These are phyloP conservation scores for Murraya koenigii DNA, from an alignment of 345 rosid species.

Conservation along the genomic window DNA sequence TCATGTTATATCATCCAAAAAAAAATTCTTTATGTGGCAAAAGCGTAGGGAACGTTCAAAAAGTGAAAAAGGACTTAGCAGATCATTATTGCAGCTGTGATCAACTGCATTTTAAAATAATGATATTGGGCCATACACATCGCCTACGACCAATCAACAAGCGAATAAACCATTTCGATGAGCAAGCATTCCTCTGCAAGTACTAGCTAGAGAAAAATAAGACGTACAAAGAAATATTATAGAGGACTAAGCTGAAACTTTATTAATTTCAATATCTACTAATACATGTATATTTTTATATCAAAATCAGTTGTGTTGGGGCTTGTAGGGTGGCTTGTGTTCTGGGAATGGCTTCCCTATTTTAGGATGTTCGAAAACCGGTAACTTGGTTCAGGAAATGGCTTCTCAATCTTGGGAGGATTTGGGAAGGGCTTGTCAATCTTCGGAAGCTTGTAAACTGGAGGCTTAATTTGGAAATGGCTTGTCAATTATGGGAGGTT, in stretches of 20 bases:
- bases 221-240: too few species aligned
- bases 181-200: background rate
- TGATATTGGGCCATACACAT: background rate
- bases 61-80: too few species aligned
- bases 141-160: background rate
- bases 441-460: slow-evolving; percentile 8
- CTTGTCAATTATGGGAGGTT: slow-evolving; percentile 1
- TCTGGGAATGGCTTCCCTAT: background rate
- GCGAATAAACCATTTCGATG: background rate
- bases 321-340: background rate
- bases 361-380: background rate
- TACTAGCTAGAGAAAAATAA: background rate
- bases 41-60: background rate
- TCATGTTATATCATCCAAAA: too few species aligned
- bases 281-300: background rate
- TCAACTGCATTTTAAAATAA: background rate
- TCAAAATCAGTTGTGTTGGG: background rate
- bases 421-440: background rate
- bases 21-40: background rate
- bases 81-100: background rate
- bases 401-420: slow-evolving; percentile 9
- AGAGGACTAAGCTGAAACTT: too few species aligned
- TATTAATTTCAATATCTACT: background rate
- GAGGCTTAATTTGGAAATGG: slow-evolving; percentile 3
- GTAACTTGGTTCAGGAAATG: background rate